Percentiles rank a stretch among this genome's conserved stretches.
phyloP scores from a whole-genome alignment of 2,329 filamentous ascomycete genomes.

The Cladophialophora psammophila region DNA sequence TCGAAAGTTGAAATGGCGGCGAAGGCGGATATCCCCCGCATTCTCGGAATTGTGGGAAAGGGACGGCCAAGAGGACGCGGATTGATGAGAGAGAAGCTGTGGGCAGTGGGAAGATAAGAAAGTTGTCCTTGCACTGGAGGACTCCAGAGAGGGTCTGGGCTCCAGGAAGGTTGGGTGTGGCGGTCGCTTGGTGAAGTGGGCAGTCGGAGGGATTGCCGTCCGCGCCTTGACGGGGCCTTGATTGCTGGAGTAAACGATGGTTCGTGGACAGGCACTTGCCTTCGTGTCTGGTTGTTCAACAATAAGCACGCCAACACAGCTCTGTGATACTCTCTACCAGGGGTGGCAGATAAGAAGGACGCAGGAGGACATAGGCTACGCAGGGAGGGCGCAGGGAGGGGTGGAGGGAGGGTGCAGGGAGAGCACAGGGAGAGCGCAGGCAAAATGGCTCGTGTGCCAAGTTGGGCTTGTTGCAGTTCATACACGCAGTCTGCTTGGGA shows the following conservation, averaged over 20 bases:
- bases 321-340: not conserved
- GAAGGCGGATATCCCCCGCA: not conserved
- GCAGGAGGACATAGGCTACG: too few relatives aligned
- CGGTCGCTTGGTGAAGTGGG: not conserved
- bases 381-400: too few relatives aligned
- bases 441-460: not conserved
- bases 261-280: not conserved
- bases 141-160: not conserved
- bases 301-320: not conserved
- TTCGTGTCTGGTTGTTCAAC: not conserved
- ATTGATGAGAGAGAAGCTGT: not conserved
- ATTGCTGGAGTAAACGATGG: not conserved
- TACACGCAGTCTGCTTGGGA: not conserved
- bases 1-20: too few relatives aligned
- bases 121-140: not conserved
- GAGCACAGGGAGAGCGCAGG: not conserved
- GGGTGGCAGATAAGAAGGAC: not conserved
- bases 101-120: not conserved
- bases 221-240: not conserved
- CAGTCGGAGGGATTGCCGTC: not conserved
- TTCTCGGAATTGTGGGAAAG: not conserved
- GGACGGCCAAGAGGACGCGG: not conserved
- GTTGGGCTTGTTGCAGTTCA: not conserved
- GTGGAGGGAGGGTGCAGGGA: too few relatives aligned
- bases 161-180: not conserved